Conservation (phyloP, 169 alveolate genomes). For the Perkinsus olseni region DNA sequence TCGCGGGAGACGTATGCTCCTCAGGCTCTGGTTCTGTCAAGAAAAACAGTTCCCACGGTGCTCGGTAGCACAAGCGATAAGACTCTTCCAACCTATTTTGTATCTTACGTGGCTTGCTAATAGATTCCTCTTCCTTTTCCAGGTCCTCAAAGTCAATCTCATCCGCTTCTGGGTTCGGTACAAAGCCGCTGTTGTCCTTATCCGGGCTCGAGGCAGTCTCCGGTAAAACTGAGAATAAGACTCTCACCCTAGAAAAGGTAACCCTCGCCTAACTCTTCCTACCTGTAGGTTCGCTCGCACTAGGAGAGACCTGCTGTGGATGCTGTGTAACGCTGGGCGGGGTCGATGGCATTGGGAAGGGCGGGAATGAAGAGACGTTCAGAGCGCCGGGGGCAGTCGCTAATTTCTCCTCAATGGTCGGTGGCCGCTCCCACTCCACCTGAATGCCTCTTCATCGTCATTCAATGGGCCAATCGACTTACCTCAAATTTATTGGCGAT, state of each 20-base stretch:
- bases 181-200: background rate
- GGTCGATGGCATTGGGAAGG: background rate
- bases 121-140: background rate
- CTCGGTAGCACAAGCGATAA: no score
- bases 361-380: background rate
- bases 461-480: background rate
- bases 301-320: background rate
- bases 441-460: background rate
- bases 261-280: background rate
- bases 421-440: background rate
- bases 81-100: background rate
- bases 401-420: background rate
- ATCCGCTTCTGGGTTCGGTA: background rate
- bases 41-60: no score
- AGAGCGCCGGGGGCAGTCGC: background rate
- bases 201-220: background rate
- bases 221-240: background rate
- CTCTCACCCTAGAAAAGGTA: no score
- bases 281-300: background rate
- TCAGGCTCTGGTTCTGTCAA: background rate
- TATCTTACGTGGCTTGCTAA: background rate
- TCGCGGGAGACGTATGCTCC: background rate
- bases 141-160: background rate
- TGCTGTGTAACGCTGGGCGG: background rate
- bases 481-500: background rate